Evolutionary conservation across 2,329 filamentous ascomycete genomes (phyloP).

Genomic region (Colletotrichum shisoi): DNA sequence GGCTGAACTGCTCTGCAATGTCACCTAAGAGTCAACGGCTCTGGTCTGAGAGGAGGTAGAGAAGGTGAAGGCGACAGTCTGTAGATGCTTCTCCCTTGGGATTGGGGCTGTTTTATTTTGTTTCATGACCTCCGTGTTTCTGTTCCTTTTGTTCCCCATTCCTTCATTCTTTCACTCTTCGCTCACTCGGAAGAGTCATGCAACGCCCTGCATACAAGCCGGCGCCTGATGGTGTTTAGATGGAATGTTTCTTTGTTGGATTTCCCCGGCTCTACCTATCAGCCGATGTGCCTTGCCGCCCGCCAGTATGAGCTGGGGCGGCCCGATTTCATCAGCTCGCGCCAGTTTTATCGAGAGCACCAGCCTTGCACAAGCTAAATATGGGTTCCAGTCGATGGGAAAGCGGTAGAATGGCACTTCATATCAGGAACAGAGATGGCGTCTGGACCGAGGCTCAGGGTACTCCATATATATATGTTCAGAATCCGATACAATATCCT

Average conservation of each 20-base stretch:
- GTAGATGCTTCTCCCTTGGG: background rate
- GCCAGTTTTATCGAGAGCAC: no score
- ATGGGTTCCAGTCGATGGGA: background rate
- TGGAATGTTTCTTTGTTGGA: background rate
- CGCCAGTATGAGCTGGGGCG: background rate
- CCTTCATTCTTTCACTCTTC: no score
- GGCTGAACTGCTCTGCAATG: conserved; percentile 84
- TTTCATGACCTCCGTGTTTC: background rate
- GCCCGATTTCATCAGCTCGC: background rate
- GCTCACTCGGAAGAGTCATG: background rate
- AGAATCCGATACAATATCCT: background rate
- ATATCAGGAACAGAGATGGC: background rate
- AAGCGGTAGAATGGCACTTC: background rate
- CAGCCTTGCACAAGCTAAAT: background rate
- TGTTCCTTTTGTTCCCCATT: background rate
- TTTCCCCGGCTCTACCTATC: background rate
- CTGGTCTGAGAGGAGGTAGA: no score
- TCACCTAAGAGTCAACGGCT: conserved; percentile 57
- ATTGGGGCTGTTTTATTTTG: background rate
- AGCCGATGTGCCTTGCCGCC: background rate
- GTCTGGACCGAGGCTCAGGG: background rate
- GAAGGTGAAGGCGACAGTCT: no score
- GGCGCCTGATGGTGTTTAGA: conserved; percentile 5
- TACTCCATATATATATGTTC: background rate
- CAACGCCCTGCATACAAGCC: background rate